A percentile compares a stretch with the other conserved stretches of the same genome.
Conservation (phyloP, 2,329 filamentous ascomycete genomes). For the Pezicula rhizophila region DNA sequence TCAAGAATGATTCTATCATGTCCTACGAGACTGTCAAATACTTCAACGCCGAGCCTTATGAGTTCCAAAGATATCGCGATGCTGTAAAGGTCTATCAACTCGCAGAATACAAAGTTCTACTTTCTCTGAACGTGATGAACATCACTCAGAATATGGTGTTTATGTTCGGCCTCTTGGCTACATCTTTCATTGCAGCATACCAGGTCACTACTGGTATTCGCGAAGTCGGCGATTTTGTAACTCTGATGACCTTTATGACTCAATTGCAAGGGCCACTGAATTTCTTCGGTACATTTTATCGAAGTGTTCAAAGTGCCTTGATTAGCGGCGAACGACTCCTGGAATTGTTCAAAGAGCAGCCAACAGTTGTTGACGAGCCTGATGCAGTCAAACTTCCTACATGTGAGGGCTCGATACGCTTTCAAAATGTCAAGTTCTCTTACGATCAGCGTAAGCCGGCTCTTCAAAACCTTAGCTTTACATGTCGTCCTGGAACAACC, state of each 20-base stretch:
- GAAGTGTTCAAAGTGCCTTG: conserved; percentile 92
- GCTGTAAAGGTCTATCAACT: conserved; percentile 67
- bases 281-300: conserved; percentile 91
- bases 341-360: conserved; percentile 93
- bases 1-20: conserved; percentile 97
- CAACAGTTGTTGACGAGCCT: conserved; percentile 77
- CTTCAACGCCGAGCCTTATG: conserved; percentile 78
- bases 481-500: conserved; percentile 82
- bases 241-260: conserved; percentile 69
- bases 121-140: conserved; percentile 74
- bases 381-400: conserved; percentile 54
- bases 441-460: conserved; percentile 86
- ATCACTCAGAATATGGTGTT: conserved; percentile 76
- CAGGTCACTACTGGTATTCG: conserved; percentile 65
- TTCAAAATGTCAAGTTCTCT: conserved; percentile 83
- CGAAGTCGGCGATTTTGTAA: conserved; percentile 65
- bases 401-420: conserved; percentile 78
- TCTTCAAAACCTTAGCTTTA: conserved; percentile 76
- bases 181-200: conserved; percentile 69
- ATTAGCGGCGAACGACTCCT: conserved; percentile 94
- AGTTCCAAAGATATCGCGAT: conserved; percentile 65
- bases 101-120: conserved; percentile 70
- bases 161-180: conserved; percentile 67
- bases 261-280: conserved; percentile 78
- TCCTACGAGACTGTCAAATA: conserved; percentile 97